These are phyloP conservation scores for Penicillium egyptiacum DNA, from an alignment of 495 filamentous ascomycete genomes.

Conservation along the genomic window DNA sequence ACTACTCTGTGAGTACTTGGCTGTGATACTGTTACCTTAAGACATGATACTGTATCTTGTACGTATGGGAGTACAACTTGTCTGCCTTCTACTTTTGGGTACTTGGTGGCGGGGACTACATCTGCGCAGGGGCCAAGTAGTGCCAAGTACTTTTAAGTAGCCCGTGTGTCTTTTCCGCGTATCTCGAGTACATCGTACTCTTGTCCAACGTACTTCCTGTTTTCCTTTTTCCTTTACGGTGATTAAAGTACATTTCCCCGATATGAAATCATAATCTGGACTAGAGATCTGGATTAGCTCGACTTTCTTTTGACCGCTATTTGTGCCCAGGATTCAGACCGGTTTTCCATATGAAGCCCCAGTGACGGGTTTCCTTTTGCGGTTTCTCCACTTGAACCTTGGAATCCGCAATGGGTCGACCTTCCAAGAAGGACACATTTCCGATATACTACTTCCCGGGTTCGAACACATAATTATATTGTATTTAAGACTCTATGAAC, in stretches of 20 bases:
- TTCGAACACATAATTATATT: no score
- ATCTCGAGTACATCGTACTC: no score
- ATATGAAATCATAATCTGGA: slow-evolving; percentile 7
- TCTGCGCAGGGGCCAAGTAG: background rate
- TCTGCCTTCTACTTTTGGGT: background rate
- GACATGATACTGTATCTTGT: background rate
- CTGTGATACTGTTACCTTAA: background rate
- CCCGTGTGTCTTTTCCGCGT: background rate
- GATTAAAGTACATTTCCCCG: background rate
- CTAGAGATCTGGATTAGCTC: background rate
- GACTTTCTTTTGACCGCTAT: slow-evolving; percentile 5
- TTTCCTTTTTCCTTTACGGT: no score
- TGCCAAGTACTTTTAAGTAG: background rate
- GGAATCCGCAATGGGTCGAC: background rate
- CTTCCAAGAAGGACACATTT: background rate
- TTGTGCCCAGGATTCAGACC: background rate
- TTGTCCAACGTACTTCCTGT: no score
- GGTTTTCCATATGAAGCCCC: slow-evolving; percentile 3
- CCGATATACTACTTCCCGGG: background rate
- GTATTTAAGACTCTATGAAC: no score
- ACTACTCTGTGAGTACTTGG: no score
- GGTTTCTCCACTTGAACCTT: slow-evolving; percentile 1
- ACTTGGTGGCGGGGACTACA: background rate
- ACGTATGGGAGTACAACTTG: background rate
- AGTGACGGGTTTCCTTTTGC: slow-evolving; percentile 5